Evolutionary conservation across 768 basidiomycete genomes (phyloP).

Genomic region (Gymnopilus dilepis): DNA sequence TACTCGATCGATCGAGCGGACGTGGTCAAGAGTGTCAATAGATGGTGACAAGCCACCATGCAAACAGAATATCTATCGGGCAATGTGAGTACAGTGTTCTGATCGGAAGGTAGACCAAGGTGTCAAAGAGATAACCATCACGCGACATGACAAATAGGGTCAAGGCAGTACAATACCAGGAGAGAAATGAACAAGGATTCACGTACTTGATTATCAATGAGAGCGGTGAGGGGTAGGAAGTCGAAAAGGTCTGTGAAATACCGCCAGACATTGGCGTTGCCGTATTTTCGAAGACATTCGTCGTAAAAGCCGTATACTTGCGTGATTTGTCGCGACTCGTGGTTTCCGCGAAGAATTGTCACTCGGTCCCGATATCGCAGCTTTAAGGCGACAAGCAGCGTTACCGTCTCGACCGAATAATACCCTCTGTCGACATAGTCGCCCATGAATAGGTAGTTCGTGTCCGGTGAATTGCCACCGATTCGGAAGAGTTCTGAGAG

Average conservation of each 20-base stretch:
- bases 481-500: constrained; percentile 98
- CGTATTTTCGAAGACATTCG: constrained; percentile 99
- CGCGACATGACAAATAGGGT: constrained; percentile 19
- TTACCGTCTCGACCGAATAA: constrained; percentile 99
- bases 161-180: constrained; percentile 6
- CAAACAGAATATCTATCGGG: constrained; percentile 90
- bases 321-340: constrained; percentile 99
- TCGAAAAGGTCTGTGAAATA: constrained; percentile 99
- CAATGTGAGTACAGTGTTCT: constrained; percentile 9
- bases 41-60: constrained; percentile 98
- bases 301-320: constrained; percentile 99
- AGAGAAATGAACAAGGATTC: constrained; percentile 6
- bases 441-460: constrained; percentile 99
- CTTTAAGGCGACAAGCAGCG: constrained; percentile 95
- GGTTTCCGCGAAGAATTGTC: constrained; percentile 97
- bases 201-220: constrained; percentile 99
- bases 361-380: constrained; percentile 97
- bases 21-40: constrained; percentile 99
- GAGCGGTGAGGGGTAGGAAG: constrained; percentile 94
- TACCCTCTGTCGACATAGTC: constrained; percentile 99
- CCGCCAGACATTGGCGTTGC: constrained; percentile 99
- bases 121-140: constrained; percentile 22
- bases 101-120: constrained; percentile 1
- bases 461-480: constrained; percentile 98
- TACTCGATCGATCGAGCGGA: constrained; percentile 97